phyloP scores from a whole-genome alignment of 306 rosid species.

The Benincasa hispida region DNA sequence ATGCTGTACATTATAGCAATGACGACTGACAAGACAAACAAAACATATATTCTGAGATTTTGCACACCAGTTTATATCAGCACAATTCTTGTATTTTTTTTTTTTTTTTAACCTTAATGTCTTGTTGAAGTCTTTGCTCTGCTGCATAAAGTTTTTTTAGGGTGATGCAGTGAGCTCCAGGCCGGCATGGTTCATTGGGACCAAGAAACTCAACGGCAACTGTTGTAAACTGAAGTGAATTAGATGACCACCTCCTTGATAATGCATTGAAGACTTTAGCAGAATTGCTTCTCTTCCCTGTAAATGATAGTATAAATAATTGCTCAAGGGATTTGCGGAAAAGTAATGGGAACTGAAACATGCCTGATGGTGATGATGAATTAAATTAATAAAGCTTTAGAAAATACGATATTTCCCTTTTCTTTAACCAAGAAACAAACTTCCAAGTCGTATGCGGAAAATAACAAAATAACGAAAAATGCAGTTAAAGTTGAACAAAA shows the following conservation, averaged over 20 bases:
- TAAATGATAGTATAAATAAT: conserved; percentile 12
- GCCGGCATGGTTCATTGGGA: conserved; percentile 70
- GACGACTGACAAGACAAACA: not conserved
- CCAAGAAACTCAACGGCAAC: conserved; percentile 30
- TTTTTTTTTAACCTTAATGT: conserved; percentile 47
- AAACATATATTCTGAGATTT: conserved; percentile 10
- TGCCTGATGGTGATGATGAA: not conserved
- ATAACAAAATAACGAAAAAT: not conserved
- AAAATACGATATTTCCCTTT: not conserved
- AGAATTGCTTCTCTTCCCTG: conserved; percentile 65
- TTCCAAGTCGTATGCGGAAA: not conserved
- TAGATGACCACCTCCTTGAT: conserved; percentile 67
- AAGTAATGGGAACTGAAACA: not conserved
- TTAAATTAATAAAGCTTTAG: not conserved
- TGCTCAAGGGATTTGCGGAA: not conserved
- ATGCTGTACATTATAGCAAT: not conserved
- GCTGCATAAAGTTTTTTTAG: conserved; percentile 52
- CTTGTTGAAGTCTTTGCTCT: conserved; percentile 66
- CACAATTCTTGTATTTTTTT: not conserved
- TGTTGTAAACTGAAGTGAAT: conserved; percentile 41
- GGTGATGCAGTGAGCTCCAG: conserved; percentile 87
- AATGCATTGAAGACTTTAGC: conserved; percentile 76
- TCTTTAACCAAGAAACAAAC: not conserved
- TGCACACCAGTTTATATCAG: not conserved
- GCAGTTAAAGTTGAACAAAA: not conserved